Conservation (phyloP, 768 basidiomycete species). For the Suillus discolor region DNA sequence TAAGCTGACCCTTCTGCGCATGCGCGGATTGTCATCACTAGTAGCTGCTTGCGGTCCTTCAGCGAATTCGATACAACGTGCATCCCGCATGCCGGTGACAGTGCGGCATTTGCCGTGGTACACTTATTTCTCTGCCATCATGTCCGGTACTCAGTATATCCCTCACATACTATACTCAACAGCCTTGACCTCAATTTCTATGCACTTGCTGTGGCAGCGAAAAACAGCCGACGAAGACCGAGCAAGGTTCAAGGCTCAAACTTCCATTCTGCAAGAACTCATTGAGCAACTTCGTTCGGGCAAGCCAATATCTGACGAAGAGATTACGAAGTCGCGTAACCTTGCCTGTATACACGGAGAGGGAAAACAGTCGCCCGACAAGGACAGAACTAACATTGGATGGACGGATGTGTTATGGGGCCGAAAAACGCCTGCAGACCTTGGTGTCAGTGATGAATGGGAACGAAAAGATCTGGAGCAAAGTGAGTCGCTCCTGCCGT, state of each 20-base stretch:
- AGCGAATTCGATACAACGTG: background rate
- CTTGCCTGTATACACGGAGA: constrained; percentile 47
- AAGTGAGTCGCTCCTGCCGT: constrained; percentile 30
- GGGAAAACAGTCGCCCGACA: constrained; percentile 11
- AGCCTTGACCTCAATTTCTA: constrained; percentile 66
- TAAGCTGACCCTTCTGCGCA: background rate
- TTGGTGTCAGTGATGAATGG: constrained; percentile 35
- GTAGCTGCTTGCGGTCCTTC: background rate
- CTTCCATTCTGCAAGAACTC: constrained; percentile 65
- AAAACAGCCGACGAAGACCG: constrained; percentile 53
- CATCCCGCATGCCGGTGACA: background rate
- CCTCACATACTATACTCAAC: constrained; percentile 68
- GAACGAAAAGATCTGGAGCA: constrained; percentile 41
- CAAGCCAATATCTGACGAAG: constrained; percentile 46
- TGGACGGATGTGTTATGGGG: constrained; percentile 59
- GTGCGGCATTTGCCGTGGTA: background rate
- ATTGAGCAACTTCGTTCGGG: constrained; percentile 52
- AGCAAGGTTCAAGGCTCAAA: constrained; percentile 54
- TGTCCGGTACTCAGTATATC: constrained; percentile 45
- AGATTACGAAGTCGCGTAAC: constrained; percentile 55
- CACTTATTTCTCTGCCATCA: constrained; percentile 10
- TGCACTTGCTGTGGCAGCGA: constrained; percentile 63
- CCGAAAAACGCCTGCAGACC: constrained; percentile 25
- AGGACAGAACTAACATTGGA: constrained; percentile 28
- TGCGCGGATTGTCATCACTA: background rate